Conservation (phyloP, 2,329 filamentous ascomycete species). For the Leptographium radiaticola region DNA sequence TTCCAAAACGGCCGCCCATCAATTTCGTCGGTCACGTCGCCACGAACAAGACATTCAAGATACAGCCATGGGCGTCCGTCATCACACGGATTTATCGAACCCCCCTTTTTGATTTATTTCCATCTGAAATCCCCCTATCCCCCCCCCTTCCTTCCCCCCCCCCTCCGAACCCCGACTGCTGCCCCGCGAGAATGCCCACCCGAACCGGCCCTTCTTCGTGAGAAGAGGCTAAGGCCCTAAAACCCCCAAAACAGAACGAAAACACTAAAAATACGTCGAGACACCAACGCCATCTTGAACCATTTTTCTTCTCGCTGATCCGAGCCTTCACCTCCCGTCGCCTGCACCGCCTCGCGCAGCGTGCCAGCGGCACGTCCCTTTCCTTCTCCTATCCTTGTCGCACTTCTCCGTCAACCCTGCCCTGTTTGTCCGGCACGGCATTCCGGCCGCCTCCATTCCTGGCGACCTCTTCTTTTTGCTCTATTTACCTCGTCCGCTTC, state of each 20-base stretch:
- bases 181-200: background rate
- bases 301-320: too few species aligned
- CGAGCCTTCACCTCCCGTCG: too few species aligned
- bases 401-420: too few species aligned
- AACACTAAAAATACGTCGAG: background rate
- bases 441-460: background rate
- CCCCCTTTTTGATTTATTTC: too few species aligned
- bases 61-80: background rate
- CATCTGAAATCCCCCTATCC: background rate
- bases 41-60: background rate
- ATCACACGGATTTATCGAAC: background rate
- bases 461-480: background rate
- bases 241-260: background rate
- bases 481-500: background rate
- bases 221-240: background rate
- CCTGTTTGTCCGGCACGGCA: background rate
- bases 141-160: background rate
- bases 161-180: background rate
- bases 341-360: too few species aligned
- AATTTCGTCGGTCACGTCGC: background rate
- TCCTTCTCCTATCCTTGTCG: too few species aligned
- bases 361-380: too few species aligned
- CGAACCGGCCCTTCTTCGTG: background rate
- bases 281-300: too few species aligned
- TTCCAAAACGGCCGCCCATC: too few species aligned